phyloP scores from a whole-genome alignment of 1,284 basidiomycete species.

The Cryptococcus deneoformans region DNA sequence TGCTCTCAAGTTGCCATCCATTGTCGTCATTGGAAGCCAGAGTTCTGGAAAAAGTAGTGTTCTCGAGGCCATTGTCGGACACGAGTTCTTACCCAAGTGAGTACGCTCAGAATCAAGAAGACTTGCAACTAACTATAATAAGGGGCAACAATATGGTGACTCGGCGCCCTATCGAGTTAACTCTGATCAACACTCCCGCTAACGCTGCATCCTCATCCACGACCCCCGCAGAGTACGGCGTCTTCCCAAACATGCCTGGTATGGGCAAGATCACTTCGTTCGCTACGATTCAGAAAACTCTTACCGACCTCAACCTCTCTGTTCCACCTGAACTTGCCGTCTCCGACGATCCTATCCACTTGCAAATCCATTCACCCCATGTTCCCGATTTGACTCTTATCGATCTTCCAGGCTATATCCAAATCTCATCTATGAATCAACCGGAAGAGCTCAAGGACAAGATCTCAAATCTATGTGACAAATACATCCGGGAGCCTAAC shows the following conservation, averaged over 20 bases:
- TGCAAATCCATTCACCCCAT: slow-evolving; percentile 91
- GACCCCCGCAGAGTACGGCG: slow-evolving; percentile 79
- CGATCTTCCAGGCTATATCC: slow-evolving; percentile 96
- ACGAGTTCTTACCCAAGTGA: slow-evolving; percentile 97
- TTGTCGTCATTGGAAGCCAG: slow-evolving; percentile 97
- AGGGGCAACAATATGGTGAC: slow-evolving; percentile 98
- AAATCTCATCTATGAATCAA: slow-evolving; percentile 92
- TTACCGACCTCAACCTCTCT: slow-evolving; percentile 93
- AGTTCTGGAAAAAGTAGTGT: slow-evolving; percentile 98
- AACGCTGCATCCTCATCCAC: slow-evolving; percentile 53
- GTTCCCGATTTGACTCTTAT: slow-evolving; percentile 97
- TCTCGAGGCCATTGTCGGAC: slow-evolving; percentile 94
- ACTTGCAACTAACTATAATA: slow-evolving; percentile 50
- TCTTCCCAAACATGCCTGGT: slow-evolving; percentile 69
- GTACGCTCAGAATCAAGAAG: slow-evolving; percentile 33
- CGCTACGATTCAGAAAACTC: slow-evolving; percentile 80
- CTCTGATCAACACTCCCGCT: slow-evolving; percentile 83
- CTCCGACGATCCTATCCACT: slow-evolving; percentile 92
- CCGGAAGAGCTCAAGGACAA: slow-evolving; percentile 93
- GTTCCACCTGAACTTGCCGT: slow-evolving; percentile 86
- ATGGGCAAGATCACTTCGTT: slow-evolving; percentile 90
- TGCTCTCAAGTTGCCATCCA: slow-evolving; percentile 87
- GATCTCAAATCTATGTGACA: slow-evolving; percentile 84
- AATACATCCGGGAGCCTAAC: slow-evolving; percentile 96
- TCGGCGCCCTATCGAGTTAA: slow-evolving; percentile 94